Conservation (phyloP, 2,329 filamentous ascomycete genomes). For the Aureobasidium zeae region DNA sequence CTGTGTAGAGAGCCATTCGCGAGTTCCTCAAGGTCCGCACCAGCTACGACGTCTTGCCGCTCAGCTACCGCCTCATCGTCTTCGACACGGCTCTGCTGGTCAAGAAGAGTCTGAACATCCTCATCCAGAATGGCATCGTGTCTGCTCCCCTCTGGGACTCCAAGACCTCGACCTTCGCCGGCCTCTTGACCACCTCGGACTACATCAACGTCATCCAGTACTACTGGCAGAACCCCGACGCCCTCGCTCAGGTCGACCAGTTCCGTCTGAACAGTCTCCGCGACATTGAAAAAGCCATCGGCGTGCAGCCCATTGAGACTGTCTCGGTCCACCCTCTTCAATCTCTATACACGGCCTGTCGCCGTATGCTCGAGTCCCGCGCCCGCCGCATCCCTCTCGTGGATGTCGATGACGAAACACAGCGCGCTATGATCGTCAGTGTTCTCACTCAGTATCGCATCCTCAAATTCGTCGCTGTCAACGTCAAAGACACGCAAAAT, state of each 20-base stretch:
- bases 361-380: constrained; percentile 85
- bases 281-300: constrained; percentile 92
- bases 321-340: constrained; percentile 87
- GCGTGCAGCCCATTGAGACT: constrained; percentile 83
- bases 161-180: constrained; percentile 82
- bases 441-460: constrained; percentile 98
- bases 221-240: constrained; percentile 93
- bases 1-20: constrained; percentile 67
- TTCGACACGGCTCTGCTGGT: constrained; percentile 92
- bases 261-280: constrained; percentile 86
- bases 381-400: constrained; percentile 89
- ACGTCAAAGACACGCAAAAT: constrained; percentile 77
- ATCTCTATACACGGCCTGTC: constrained; percentile 90
- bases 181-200: constrained; percentile 88
- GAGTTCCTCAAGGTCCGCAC: constrained; percentile 94
- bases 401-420: constrained; percentile 88
- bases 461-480: constrained; percentile 96
- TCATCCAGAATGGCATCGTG: constrained; percentile 95
- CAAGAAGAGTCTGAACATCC: constrained; percentile 91
- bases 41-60: constrained; percentile 92
- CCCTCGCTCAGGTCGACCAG: constrained; percentile 81
- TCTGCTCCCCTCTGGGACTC: constrained; percentile 97
- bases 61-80: constrained; percentile 91
- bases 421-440: constrained; percentile 84
- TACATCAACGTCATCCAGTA: constrained; percentile 99